phyloP scores from a whole-genome alignment of 1,284 basidiomycete genomes.

The Termitomyces sp. region DNA sequence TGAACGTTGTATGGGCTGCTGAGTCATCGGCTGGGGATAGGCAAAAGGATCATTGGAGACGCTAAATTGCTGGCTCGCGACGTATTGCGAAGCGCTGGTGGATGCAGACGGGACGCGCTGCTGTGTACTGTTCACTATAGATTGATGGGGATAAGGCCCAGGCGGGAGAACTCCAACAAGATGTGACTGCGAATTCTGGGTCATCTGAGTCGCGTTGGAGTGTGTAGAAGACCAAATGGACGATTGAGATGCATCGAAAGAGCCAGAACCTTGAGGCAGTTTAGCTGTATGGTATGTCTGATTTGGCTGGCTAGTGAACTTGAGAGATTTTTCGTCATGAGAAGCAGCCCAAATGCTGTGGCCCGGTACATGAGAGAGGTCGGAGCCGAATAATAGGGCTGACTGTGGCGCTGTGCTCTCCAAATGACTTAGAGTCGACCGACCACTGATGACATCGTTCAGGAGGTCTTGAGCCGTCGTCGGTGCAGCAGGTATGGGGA shows the following conservation, averaged over 20 bases:
- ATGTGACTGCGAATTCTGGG: slow-evolving; percentile 29
- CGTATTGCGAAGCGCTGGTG: slow-evolving; percentile 15
- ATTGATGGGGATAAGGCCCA: slow-evolving; percentile 23
- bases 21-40: slow-evolving; percentile 22
- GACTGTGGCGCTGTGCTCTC: slow-evolving; percentile 32
- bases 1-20: slow-evolving; percentile 22
- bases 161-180: slow-evolving; percentile 24
- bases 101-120: slow-evolving; percentile 27
- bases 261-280: slow-evolving; percentile 19
- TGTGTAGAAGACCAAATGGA: slow-evolving; percentile 34
- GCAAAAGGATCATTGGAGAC: slow-evolving; percentile 23
- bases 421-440: slow-evolving; percentile 24
- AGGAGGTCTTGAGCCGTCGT: slow-evolving; percentile 63
- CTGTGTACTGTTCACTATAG: slow-evolving; percentile 17
- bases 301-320: slow-evolving; percentile 24
- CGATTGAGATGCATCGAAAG: slow-evolving; percentile 28
- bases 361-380: slow-evolving; percentile 31
- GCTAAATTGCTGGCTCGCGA: slow-evolving; percentile 18
- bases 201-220: slow-evolving; percentile 23
- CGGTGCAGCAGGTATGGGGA: slow-evolving; percentile 21
- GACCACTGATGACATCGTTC: slow-evolving; percentile 45
- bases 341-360: slow-evolving; percentile 56
- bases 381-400: slow-evolving; percentile 41
- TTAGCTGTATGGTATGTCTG: slow-evolving; percentile 24
- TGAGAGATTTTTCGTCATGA: slow-evolving; percentile 39